Evolutionary conservation across 176 grass and related monocot species (phyloP), one percentile per base, ranked within the genome.

Genomic region (Raddia distichophylla): DNA sequence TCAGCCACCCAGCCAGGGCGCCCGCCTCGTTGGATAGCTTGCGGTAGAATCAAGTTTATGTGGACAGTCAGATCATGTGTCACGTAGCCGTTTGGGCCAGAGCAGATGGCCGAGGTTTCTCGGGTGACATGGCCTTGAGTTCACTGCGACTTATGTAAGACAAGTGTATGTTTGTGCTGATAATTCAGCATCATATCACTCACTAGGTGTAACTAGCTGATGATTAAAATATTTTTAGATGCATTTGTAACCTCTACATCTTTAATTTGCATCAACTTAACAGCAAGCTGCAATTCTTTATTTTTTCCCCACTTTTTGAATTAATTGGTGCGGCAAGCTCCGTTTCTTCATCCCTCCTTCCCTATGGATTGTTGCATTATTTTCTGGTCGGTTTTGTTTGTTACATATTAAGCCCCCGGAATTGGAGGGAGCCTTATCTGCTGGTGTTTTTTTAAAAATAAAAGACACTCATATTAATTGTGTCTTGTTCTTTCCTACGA

Each of bases 341-440:
- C 52, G 8, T 68, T 37, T 54, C 40, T 15, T 72, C 34, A 2
- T 35, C 48, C 66, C 10, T 77, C 43, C 20, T 84, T 66, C 80
- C 67, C 56, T n/a, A 67, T 72, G 67, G 50, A 87, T 37, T 64
- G 73, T 72, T 78, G 74, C 86, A 33, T 9, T 44, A 32, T 45
- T 65, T 76, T 80, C 69, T 47, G 52, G 35, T 20, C 55, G 1
- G 76, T 62, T 89, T 89, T 80, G 76, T 84, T 84, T 84, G 87
- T 62, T 84, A 69, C 61, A 75, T 69, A 84, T 68, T 51, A 88
- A 74, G 20, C 51, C 22, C 66, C 75, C 81, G 61, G 69, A 62
- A 84, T 80, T 75, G 76, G 34, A 62, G 81, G 73, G 69, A 13
- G 45, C 51, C 50, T 73, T 60, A 79, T 83, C 59, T 72, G 10